Evolutionary conservation across 2,329 filamentous ascomycete species (phyloP), one percentile per base, ranked within the genome.

Genomic region (Paraconiothyrium brasiliense): DNA sequence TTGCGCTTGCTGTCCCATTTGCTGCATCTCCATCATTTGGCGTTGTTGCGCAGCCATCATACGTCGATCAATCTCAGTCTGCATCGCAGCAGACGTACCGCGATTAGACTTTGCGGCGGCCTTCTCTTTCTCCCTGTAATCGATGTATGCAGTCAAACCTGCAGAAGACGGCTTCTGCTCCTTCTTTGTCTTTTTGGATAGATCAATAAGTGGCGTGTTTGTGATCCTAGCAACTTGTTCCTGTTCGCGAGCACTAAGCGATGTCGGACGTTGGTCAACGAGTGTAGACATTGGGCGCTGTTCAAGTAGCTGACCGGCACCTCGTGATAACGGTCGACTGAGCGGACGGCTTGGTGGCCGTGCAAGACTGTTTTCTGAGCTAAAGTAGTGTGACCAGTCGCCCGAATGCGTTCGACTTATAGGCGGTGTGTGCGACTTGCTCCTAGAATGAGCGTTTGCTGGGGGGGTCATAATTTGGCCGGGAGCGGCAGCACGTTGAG

Each of bases 191-290:
- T 85, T 85, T 41, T 75, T 78, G 4, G 85, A 86, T 74, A 96
- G 82, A 61, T 86, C 88, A 69, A 96, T 86, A 54, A 97, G 82
- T 0, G 93, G 91, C 0, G 88, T 89, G 0, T 92, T 91, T 0
- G 93, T 97, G 68, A 92, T 84, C 41, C 91, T 88, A 10, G 93
- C 92, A n/a, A 97, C 86, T 68, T 96, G 90, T 78, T 96, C 92
- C 76, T 96, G 93, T 77, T 97, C 93, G 16, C 91, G 88, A 20
- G 93, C 93, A 22, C 92, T 93, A n/a, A 97, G 83, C 60, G 90
- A 86, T 0, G 82, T 79, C 9, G 86, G 84, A 27, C 85, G 79
- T 66, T 87, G 84, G 51, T 82, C 82, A 24, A 90, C 77, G 59
- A 85, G 74, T 4, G 97, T 83, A 59, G 90, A 87, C 0, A 81